Evolutionary conservation across 805 yeast species (phyloP).

Genomic region (Ogataea ganodermae): DNA sequence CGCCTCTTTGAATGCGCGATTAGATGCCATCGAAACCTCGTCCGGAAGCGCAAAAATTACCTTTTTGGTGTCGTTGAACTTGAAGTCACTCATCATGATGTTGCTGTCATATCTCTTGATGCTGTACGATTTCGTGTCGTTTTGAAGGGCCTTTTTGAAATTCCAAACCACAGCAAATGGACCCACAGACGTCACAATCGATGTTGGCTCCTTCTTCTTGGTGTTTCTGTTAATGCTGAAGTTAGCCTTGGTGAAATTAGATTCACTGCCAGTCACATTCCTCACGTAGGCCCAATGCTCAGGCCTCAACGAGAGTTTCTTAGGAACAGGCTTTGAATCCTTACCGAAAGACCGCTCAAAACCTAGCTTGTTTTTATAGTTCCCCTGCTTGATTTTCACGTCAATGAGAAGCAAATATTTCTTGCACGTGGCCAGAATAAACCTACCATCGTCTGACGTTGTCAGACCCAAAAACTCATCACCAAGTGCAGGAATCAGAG

Average conservation of each 20-base stretch:
- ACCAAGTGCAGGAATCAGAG: slow-evolving; percentile 80
- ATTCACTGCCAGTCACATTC: slow-evolving; percentile 47
- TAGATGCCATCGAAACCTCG: slow-evolving; percentile 72
- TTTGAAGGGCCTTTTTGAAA: slow-evolving; percentile 55
- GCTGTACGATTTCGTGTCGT: slow-evolving; percentile 55
- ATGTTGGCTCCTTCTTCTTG: slow-evolving; percentile 52
- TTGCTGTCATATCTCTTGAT: slow-evolving; percentile 62
- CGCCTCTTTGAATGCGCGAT: slow-evolving; percentile 59
- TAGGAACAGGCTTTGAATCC: slow-evolving; percentile 68
- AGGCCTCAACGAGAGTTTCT: slow-evolving; percentile 65
- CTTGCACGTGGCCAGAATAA: slow-evolving; percentile 79
- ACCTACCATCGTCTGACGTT: slow-evolving; percentile 76
- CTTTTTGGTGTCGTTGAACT: slow-evolving; percentile 67
- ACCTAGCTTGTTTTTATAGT: slow-evolving; percentile 60
- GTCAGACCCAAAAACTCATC: slow-evolving; percentile 70
- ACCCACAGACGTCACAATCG: slow-evolving; percentile 77
- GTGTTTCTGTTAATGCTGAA: slow-evolving; percentile 71
- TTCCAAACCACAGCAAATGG: slow-evolving; percentile 85
- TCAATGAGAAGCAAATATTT: slow-evolving; percentile 73
- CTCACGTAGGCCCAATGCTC: slow-evolving; percentile 69
- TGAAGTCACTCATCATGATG: slow-evolving; percentile 77
- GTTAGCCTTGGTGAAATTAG: slow-evolving; percentile 69
- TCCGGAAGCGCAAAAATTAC: slow-evolving; percentile 74
- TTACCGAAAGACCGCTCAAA: slow-evolving; percentile 64
- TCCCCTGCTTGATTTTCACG: slow-evolving; percentile 60